Conservation (phyloP, 305 asterid species). For the Plantago lanceolata region DNA sequence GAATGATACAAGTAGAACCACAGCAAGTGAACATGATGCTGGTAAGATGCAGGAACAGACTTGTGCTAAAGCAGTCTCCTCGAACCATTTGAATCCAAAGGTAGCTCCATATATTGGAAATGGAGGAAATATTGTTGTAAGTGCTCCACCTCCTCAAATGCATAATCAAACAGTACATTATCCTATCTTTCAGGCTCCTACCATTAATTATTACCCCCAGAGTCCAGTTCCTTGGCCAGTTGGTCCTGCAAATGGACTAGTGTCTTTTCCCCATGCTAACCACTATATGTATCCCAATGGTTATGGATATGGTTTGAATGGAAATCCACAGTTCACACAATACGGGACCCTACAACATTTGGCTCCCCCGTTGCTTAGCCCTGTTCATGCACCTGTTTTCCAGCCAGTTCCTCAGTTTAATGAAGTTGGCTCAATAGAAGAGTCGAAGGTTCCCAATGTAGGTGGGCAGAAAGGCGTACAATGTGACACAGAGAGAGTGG, state of each 20-base stretch:
- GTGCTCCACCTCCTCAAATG: conserved; percentile 58
- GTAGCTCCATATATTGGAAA: conserved; percentile 34
- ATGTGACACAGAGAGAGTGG: conserved; percentile 27
- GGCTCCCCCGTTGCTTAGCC: conserved; percentile 50
- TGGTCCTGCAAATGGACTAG: conserved; percentile 60
- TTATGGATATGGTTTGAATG: conserved; percentile 64
- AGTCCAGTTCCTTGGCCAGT: conserved; percentile 63
- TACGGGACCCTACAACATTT: conserved; percentile 60
- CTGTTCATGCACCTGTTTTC: conserved; percentile 49
- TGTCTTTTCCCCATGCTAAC: conserved; percentile 62
- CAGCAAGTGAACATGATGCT: conserved; percentile 31
- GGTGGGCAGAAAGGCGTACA: conserved; percentile 37
- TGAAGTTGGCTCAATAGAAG: conserved; percentile 40
- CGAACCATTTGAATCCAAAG: conserved; percentile 33
- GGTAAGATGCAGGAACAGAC: conserved; percentile 28
- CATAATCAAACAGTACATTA: conserved; percentile 53
- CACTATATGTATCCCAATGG: conserved; percentile 60
- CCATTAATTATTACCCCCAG: conserved; percentile 74
- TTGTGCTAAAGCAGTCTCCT: conserved; percentile 30
- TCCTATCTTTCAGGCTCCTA: conserved; percentile 63
- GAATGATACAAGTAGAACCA: conserved; percentile 29
- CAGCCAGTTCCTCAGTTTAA: conserved; percentile 58
- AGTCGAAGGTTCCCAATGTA: conserved; percentile 33
- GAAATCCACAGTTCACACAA: conserved; percentile 57
- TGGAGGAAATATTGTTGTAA: conserved; percentile 38